phyloP scores from a whole-genome alignment of 2,329 filamentous ascomycete genomes.

The Cordyceps javanica region DNA sequence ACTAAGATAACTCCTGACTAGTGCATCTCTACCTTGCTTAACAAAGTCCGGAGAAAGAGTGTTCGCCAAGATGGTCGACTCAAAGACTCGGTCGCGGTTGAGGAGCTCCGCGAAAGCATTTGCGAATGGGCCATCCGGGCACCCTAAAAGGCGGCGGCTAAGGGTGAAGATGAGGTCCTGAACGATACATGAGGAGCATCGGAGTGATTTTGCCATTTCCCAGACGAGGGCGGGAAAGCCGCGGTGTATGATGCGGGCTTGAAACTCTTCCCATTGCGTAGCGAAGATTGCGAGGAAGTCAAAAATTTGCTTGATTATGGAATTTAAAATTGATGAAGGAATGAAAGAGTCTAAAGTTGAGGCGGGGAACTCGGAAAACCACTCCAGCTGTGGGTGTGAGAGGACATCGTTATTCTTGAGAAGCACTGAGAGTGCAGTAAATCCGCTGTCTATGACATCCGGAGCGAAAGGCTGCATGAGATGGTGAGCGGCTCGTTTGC shows the following conservation, averaged over 20 bases:
- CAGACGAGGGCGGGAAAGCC: conserved; percentile 23
- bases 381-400: conserved; percentile 21
- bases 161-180: conserved; percentile 24
- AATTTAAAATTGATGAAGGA: neutral
- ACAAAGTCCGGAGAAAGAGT: neutral
- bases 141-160: conserved; percentile 22
- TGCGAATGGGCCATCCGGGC: conserved; percentile 17
- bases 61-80: conserved; percentile 11
- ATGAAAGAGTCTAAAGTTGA: conserved; percentile 21
- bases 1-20: neutral
- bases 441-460: conserved; percentile 25
- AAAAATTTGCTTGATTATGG: conserved; percentile 12
- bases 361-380: conserved; percentile 32
- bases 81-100: conserved; percentile 19
- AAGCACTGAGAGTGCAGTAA: conserved; percentile 28
- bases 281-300: conserved; percentile 21
- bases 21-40: neutral
- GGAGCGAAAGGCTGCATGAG: conserved; percentile 10
- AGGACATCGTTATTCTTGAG: conserved; percentile 33
- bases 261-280: conserved; percentile 18
- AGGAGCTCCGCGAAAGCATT: conserved; percentile 20
- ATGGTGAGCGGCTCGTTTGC: conserved; percentile 28
- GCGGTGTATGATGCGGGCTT: conserved; percentile 15
- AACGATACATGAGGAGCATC: conserved; percentile 22
- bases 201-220: conserved; percentile 20